Conservation (phyloP, 495 filamentous ascomycete species). For the Corynascus novoguineensis region DNA sequence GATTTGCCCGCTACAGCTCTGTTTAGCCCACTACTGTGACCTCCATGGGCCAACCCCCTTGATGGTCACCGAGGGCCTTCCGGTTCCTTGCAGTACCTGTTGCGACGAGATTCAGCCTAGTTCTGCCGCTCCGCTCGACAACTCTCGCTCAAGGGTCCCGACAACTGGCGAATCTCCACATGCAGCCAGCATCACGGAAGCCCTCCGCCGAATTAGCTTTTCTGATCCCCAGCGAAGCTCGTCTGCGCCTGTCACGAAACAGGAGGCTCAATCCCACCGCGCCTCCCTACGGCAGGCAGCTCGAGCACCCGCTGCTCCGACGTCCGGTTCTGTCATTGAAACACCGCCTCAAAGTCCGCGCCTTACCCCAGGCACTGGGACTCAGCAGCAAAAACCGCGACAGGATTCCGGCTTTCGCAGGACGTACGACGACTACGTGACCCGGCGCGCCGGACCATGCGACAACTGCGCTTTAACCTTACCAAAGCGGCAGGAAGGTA, state of each 20-base stretch:
- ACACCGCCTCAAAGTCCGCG: constrained; percentile 62
- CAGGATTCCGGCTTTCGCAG: constrained; percentile 46
- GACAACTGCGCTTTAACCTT: constrained; percentile 59
- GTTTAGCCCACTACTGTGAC: constrained; percentile 95
- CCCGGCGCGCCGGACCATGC: constrained; percentile 49
- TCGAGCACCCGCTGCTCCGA: constrained; percentile 19
- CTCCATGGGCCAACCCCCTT: constrained; percentile 91
- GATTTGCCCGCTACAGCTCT: constrained; percentile 59
- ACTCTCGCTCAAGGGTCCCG: constrained; percentile 32
- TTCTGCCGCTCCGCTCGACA: constrained; percentile 13
- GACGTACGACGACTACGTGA: constrained; percentile 54
- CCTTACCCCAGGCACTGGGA: constrained; percentile 29
- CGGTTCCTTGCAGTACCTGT: constrained; percentile 72
- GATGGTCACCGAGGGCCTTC: constrained; percentile 85
- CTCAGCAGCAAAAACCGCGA: constrained; percentile 30
- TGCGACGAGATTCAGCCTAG: constrained; percentile 42
- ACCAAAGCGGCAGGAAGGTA: constrained; percentile 46
- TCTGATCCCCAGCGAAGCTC: constrained; percentile 33
- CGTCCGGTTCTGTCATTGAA: constrained; percentile 41
- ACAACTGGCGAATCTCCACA: constrained; percentile 27
- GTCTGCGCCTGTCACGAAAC: constrained; percentile 36
- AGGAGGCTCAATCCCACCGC: constrained; percentile 39
- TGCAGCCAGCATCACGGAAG: constrained; percentile 33
- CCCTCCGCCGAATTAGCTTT: constrained; percentile 38
- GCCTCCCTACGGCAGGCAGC: constrained; percentile 34